phyloP scores from a whole-genome alignment of 108 stramenopile genomes.

The Nannochloropsis oceanica region DNA sequence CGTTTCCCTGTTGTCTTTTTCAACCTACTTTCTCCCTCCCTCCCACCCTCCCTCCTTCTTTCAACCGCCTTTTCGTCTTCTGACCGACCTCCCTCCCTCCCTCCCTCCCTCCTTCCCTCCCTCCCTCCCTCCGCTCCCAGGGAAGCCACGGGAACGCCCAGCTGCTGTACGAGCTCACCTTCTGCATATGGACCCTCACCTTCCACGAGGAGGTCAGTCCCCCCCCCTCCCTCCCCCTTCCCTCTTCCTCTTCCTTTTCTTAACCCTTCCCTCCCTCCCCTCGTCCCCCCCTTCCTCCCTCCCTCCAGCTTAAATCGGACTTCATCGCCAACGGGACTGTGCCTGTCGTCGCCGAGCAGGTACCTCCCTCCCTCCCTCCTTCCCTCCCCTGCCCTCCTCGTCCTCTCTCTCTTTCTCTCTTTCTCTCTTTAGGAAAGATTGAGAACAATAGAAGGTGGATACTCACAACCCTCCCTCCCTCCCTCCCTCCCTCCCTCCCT shows the following conservation, averaged over 20 bases:
- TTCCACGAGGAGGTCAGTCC: conserved; percentile 41
- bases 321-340: conserved; percentile 26
- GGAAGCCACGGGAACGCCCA: conserved; percentile 41
- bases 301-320: not conserved
- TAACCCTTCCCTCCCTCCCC: not conserved
- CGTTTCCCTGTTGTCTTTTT: not conserved
- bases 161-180: conserved; percentile 72
- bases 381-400: not conserved
- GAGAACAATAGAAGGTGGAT: too few relatives aligned
- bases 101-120: not conserved
- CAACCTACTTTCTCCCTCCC: not conserved
- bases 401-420: not conserved
- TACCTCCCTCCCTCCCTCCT: not conserved
- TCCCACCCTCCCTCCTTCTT: not conserved
- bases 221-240: not conserved
- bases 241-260: not conserved
- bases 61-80: too few relatives aligned
- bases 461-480: not conserved
- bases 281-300: not conserved
- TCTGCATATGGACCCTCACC: conserved; percentile 69
- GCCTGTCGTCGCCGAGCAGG: conserved; percentile 29
- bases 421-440: too few relatives aligned
- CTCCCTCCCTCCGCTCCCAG: not conserved
- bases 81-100: not conserved
- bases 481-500: not conserved